These are phyloP conservation scores for Epichloe baconii DNA, from an alignment of 2,329 filamentous ascomycete species.

Conservation along the genomic window DNA sequence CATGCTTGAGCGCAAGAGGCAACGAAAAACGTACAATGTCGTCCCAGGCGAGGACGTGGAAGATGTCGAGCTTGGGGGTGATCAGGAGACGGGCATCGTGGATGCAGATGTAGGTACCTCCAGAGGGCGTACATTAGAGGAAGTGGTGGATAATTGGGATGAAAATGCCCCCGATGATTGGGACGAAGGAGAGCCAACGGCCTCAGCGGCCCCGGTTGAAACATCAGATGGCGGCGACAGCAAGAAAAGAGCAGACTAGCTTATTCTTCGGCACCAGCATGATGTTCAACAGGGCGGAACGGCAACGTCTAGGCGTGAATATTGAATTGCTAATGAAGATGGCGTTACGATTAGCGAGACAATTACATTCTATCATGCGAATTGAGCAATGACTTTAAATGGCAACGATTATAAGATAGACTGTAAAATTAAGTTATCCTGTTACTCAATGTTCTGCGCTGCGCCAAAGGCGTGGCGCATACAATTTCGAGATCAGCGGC, in stretches of 20 bases:
- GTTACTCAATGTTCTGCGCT: too few species aligned
- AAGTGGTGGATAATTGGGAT: conserved; percentile 88
- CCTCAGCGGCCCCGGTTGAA: conserved; percentile 9
- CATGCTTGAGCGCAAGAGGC: conserved; percentile 79
- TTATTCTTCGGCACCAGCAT: background rate
- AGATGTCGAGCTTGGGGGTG: conserved; percentile 68
- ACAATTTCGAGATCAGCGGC: too few species aligned
- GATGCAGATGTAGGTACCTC: conserved; percentile 15
- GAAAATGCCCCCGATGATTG: conserved; percentile 57
- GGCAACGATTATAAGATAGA: too few species aligned
- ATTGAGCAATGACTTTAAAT: background rate
- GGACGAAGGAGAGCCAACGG: conserved; percentile 33
- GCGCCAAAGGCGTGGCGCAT: too few species aligned
- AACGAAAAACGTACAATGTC: conserved; percentile 57
- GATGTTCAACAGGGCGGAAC: background rate
- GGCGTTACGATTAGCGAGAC: background rate
- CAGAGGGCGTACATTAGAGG: conserved; percentile 42
- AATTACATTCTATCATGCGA: background rate
- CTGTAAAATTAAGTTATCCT: too few species aligned
- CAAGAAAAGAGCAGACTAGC: conserved; percentile 22
- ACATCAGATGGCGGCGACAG: conserved; percentile 16
- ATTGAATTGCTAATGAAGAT: background rate
- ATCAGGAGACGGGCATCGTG: conserved; percentile 54
- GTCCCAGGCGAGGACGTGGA: conserved; percentile 50
- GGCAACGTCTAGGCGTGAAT: background rate